Percentiles rank a stretch among this genome's conserved stretches.
Evolutionary conservation across 345 rosid genomes (phyloP).

Genomic region (Syzygium oleosum): DNA sequence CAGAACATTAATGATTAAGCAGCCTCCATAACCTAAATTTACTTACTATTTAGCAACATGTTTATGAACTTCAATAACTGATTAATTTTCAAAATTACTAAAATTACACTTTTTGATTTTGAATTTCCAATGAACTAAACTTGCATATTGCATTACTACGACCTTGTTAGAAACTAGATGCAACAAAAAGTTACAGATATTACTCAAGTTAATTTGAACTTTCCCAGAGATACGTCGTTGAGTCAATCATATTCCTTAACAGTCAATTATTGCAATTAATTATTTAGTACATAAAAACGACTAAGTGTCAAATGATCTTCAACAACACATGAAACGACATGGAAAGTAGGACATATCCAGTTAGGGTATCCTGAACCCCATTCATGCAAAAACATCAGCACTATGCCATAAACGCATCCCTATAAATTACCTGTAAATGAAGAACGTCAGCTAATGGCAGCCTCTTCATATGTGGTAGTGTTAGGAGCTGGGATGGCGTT

Average conservation of each 20-base stretch:
- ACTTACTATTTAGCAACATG: background rate
- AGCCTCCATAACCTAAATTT: background rate
- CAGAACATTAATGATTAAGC: background rate
- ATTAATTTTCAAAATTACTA: background rate
- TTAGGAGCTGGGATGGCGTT: slow-evolving; percentile 94
- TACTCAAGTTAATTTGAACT: background rate
- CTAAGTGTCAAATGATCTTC: background rate
- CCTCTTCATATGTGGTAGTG: slow-evolving; percentile 75
- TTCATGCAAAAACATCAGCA: background rate
- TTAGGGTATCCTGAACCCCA: background rate
- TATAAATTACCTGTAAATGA: slow-evolving; percentile 66
- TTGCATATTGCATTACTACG: background rate
- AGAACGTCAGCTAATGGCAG: slow-evolving; percentile 78
- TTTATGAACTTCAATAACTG: background rate
- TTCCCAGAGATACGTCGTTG: background rate
- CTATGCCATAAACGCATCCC: background rate
- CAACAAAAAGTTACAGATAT: background rate
- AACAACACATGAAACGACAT: background rate
- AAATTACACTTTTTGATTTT: background rate
- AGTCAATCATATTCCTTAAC: background rate
- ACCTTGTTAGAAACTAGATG: background rate
- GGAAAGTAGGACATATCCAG: background rate
- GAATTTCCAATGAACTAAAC: background rate
- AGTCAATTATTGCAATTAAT: background rate
- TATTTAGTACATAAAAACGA: background rate